These are phyloP conservation scores for Huntiella abstrusa DNA, from an alignment of 2,329 filamentous ascomycete species.

Conservation along the genomic window DNA sequence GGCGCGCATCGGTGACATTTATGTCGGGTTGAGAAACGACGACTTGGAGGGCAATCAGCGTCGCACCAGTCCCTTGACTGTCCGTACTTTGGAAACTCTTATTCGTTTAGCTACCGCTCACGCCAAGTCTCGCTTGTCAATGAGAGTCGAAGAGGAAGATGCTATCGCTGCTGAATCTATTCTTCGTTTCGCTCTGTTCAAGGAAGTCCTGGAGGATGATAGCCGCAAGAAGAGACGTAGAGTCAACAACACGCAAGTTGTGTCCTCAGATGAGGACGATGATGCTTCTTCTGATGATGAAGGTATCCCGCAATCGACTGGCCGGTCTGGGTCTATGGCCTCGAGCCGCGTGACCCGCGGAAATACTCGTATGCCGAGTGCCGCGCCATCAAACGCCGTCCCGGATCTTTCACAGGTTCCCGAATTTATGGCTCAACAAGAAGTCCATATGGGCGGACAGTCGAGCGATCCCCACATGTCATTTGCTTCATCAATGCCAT, in stretches of 20 bases:
- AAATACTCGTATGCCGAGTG: slow-evolving; percentile 17
- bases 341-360: slow-evolving; percentile 13
- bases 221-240: slow-evolving; percentile 63
- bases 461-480: slow-evolving; percentile 29
- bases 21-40: slow-evolving; percentile 85
- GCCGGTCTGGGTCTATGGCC: not conserved
- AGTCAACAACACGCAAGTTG: slow-evolving; percentile 40
- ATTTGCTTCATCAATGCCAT: slow-evolving; percentile 61
- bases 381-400: slow-evolving; percentile 15
- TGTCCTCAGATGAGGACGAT: slow-evolving; percentile 38
- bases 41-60: slow-evolving; percentile 89
- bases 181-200: slow-evolving; percentile 87
- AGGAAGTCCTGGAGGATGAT: slow-evolving; percentile 68
- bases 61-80: slow-evolving; percentile 85
- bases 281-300: slow-evolving; percentile 40
- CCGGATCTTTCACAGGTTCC: not conserved
- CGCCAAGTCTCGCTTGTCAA: slow-evolving; percentile 78
- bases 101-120: slow-evolving; percentile 94
- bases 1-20: slow-evolving; percentile 77
- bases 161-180: slow-evolving; percentile 77
- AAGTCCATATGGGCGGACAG: not conserved
- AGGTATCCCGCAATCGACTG: slow-evolving; percentile 15
- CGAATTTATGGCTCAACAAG: not conserved
- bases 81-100: slow-evolving; percentile 92
- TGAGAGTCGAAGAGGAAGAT: slow-evolving; percentile 74